Percentiles rank a stretch among this genome's conserved stretches.
Evolutionary conservation across 1,139 yeast species (phyloP).

Genomic region (Yamadazyma sp.): DNA sequence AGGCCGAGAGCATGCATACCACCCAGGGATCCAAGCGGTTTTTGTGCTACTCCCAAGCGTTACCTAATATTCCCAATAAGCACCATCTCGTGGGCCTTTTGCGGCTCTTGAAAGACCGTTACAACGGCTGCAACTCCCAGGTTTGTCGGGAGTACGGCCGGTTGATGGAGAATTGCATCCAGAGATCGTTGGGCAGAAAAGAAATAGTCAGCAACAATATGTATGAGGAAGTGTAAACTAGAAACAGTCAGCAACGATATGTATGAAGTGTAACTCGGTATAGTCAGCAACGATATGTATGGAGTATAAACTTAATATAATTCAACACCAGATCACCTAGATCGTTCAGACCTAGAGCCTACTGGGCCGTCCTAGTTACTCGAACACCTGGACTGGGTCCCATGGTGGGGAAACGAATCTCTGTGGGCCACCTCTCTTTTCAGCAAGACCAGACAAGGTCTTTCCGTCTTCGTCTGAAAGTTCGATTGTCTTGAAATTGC

Average conservation of each 20-base stretch:
- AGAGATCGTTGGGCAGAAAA: slow-evolving; percentile 51
- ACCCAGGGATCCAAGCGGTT: slow-evolving; percentile 11
- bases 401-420: slow-evolving; percentile 50
- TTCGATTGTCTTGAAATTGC: slow-evolving; percentile 54
- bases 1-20: slow-evolving; percentile 10
- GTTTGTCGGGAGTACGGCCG: slow-evolving; percentile 57
- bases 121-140: slow-evolving; percentile 54
- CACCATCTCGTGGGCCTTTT: slow-evolving; percentile 44
- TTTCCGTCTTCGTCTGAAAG: slow-evolving; percentile 57
- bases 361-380: slow-evolving; percentile 8
- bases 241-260: not conserved
- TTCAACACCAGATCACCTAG: no score
- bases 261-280: no score
- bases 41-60: slow-evolving; percentile 12
- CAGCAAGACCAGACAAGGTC: slow-evolving; percentile 41
- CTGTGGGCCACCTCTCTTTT: slow-evolving; percentile 44
- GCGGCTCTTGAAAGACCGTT: slow-evolving; percentile 23
- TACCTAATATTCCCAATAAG: slow-evolving; percentile 18
- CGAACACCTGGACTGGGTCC: slow-evolving; percentile 25
- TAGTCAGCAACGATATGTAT: no score
- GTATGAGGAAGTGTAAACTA: slow-evolving; percentile 29
- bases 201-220: slow-evolving; percentile 49
- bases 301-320: no score
- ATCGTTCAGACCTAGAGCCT: no score
- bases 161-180: slow-evolving; percentile 54